phyloP scores from a whole-genome alignment of 2,329 filamentous ascomycete species.

The Xylaria sp. region DNA sequence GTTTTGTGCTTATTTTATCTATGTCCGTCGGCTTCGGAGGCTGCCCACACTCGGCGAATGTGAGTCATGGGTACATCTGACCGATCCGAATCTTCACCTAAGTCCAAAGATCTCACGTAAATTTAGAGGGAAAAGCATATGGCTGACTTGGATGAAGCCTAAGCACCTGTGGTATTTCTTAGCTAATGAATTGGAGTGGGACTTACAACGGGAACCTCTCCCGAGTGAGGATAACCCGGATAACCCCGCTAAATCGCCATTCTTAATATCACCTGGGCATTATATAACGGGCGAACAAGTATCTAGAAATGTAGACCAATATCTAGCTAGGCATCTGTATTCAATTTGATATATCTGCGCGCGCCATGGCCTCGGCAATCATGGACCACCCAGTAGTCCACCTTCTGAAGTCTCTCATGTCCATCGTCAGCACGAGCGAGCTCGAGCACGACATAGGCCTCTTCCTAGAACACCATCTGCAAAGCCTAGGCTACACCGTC shows the following conservation, averaged over 20 bases:
- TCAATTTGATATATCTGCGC: not conserved
- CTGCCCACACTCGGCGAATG: not conserved
- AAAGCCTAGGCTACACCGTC: constrained; percentile 51
- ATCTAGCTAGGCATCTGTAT: not conserved
- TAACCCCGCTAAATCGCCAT: constrained; percentile 8
- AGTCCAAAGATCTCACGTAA: not conserved
- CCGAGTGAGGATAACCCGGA: not conserved
- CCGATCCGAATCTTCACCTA: not conserved
- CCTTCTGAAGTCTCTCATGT: constrained; percentile 51
- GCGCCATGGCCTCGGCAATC: not conserved
- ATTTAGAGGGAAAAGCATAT: not conserved
- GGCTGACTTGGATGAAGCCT: not conserved
- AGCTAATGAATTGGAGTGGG: constrained; percentile 1
- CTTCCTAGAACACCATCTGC: constrained; percentile 50
- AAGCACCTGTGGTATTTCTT: not conserved
- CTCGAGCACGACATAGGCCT: constrained; percentile 51
- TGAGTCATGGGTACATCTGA: not conserved
- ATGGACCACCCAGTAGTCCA: constrained; percentile 39
- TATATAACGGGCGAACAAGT: not conserved
- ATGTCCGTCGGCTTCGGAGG: not conserved
- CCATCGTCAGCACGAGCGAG: constrained; percentile 52
- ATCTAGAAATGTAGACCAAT: not conserved
- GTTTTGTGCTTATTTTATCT: not conserved
- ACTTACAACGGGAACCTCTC: not conserved
- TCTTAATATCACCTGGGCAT: no score